These are phyloP conservation scores for Clarireedia monteithiana DNA, from an alignment of 2,329 filamentous ascomycete species.

Conservation along the genomic window DNA sequence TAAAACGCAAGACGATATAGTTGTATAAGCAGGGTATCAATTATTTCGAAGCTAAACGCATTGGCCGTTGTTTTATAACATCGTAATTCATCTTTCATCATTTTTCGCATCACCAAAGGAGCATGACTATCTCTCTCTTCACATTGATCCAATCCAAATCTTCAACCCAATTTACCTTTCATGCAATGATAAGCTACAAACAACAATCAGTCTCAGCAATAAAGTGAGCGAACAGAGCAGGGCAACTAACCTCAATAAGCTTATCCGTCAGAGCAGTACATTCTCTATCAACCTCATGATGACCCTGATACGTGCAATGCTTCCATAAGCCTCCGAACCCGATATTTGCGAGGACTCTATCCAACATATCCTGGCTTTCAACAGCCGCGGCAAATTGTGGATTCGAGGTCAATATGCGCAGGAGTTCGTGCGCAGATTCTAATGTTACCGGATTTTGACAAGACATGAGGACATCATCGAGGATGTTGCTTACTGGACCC, in stretches of 20 bases:
- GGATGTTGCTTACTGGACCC: constrained; percentile 46
- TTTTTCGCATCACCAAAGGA: background rate
- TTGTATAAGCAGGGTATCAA: constrained; percentile 8
- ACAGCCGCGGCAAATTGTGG: constrained; percentile 41
- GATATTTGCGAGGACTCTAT: constrained; percentile 47
- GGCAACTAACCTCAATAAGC: constrained; percentile 25
- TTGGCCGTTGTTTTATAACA: background rate
- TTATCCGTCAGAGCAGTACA: constrained; percentile 25
- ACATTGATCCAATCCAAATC: background rate
- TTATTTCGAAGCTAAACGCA: constrained; percentile 4
- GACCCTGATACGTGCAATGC: constrained; percentile 26
- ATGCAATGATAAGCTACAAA: constrained; percentile 14
- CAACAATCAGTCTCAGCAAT: background rate
- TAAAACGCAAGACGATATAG: background rate
- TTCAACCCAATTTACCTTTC: background rate
- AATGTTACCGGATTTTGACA: constrained; percentile 54
- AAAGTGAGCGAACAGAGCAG: background rate
- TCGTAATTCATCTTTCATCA: constrained; percentile 5
- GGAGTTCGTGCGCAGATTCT: constrained; percentile 51
- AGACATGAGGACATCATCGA: constrained; percentile 52
- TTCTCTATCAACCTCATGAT: constrained; percentile 27
- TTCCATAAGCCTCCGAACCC: constrained; percentile 59
- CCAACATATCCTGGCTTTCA: constrained; percentile 41
- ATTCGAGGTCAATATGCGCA: constrained; percentile 50
- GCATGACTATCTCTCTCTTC: background rate